Conservation (phyloP, 441 rosid genomes). For the Arabidopsis hybrid region DNA sequence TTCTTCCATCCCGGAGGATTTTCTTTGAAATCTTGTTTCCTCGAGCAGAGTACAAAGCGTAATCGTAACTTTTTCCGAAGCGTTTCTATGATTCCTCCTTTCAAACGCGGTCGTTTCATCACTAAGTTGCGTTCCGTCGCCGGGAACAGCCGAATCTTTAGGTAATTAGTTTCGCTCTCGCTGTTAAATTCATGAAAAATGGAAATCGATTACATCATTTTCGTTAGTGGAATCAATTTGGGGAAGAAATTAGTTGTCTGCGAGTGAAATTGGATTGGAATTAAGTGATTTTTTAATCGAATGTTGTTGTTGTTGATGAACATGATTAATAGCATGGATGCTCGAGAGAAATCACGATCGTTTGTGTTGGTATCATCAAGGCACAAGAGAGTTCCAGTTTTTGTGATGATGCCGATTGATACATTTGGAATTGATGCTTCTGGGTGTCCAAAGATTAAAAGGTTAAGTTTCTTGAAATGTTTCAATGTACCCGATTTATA, state of each 20-base stretch:
- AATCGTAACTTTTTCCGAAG: conserved; percentile 54
- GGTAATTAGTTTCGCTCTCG: conserved; percentile 42
- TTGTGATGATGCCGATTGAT: conserved; percentile 68
- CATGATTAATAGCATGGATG: conserved; percentile 60
- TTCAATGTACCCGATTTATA: conserved; percentile 19
- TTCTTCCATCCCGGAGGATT: conserved; percentile 41
- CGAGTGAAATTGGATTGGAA: background rate
- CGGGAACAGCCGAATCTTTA: conserved; percentile 55
- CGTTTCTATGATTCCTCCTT: conserved; percentile 55
- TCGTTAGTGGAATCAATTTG: conserved; percentile 28
- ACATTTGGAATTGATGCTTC: conserved; percentile 59
- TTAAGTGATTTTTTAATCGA: background rate
- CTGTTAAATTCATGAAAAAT: conserved; percentile 17
- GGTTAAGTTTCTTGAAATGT: conserved; percentile 43
- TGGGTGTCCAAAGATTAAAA: conserved; percentile 60
- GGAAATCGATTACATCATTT: conserved; percentile 17
- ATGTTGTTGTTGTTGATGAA: conserved; percentile 2
- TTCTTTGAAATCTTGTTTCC: conserved; percentile 44
- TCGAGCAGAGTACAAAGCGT: conserved; percentile 47
- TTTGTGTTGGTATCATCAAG: conserved; percentile 60
- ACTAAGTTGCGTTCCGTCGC: conserved; percentile 53
- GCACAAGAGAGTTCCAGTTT: conserved; percentile 63
- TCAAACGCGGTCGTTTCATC: conserved; percentile 48
- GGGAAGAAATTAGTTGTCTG: background rate
- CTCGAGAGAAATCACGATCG: conserved; percentile 62